Evolutionary conservation across 768 basidiomycete genomes (phyloP), one percentile per base, ranked within the genome.

Genomic region (Dioszegia aurantiaca): DNA sequence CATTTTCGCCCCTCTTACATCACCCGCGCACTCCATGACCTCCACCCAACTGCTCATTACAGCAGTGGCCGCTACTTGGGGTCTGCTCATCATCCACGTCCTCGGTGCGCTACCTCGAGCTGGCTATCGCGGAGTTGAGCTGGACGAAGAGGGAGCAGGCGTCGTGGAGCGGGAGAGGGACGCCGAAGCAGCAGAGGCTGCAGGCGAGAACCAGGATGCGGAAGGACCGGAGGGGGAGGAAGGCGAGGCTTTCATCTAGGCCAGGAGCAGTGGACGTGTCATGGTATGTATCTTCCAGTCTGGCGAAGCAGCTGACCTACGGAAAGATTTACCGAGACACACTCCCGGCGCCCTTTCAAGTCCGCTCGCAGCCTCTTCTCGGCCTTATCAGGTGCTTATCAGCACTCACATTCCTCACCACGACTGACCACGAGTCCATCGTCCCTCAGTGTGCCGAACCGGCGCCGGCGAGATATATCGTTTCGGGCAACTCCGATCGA

Each of bases 1-100:
- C 59, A 68, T 63, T 56, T 57, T 65, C 47, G 46, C 60, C 49
- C 59, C 64, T 3, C 61, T 62, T 19, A 58, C 52, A 6, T n/a
- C 47, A 6, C 47, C 54, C 4, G 17, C 40, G 23, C 51, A 53
- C 12, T 6, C 30, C 2, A 16, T 59, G 24, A 17, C 55, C 6
- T 53, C 61, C 19, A 54, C 56, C 40, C 45, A 40, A 24, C 33
- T 56, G 24, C 26, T 66, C 12, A 58, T 33, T 4, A 56, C 60
- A 9, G 58, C 47, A 1, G 61, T 62, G 1, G 64, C 47, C 2
- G 59, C 62, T 37, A 56, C 55, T 0, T 62, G 57, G 55, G 43
- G 53, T 36, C 44, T 66, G 8, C 40, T 66, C 9, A 43, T 48
- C 10, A 36, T 62, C 14, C 47, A 62, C 23, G 51, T 62, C 16